These are phyloP conservation scores for Sungouiozyma ichnusensis DNA, from an alignment of 805 yeast genomes.

Conservation along the genomic window DNA sequence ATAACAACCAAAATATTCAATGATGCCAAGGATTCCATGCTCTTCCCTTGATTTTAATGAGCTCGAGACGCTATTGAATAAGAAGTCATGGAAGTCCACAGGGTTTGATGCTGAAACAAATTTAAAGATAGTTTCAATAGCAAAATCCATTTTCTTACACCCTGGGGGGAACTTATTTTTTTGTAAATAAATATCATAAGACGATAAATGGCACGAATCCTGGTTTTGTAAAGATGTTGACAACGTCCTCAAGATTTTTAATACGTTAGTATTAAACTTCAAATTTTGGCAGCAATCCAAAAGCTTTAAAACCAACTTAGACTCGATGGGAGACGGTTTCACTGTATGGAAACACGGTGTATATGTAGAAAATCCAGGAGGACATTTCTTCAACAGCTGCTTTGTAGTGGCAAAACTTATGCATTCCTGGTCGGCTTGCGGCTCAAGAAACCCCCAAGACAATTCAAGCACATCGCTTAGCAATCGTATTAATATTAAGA, in stretches of 20 bases:
- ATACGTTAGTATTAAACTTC: constrained; percentile 23
- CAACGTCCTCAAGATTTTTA: constrained; percentile 19
- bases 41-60: constrained; percentile 8
- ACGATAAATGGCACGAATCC: constrained; percentile 6
- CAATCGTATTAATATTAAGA: constrained; percentile 30
- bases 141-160: constrained; percentile 27
- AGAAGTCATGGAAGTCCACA: constrained; percentile 31
- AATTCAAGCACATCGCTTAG: constrained; percentile 31
- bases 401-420: constrained; percentile 11
- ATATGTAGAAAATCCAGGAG: constrained; percentile 28
- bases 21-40: neutral
- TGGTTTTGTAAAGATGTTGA: neutral
- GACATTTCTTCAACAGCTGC: constrained; percentile 14
- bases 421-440: constrained; percentile 6
- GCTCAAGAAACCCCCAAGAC: constrained; percentile 26
- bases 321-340: constrained; percentile 23
- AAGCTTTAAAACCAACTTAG: constrained; percentile 14
- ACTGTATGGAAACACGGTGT: constrained; percentile 26
- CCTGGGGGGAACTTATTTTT: constrained; percentile 7
- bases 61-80: constrained; percentile 9
- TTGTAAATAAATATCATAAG: constrained; percentile 11
- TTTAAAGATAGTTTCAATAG: constrained; percentile 32
- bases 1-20: constrained; percentile 36
- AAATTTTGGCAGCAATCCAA: constrained; percentile 19
- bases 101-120: constrained; percentile 42